Evolutionary conservation across 257 asterid genomes (phyloP).

Genomic region (Solanum tarapatanum): DNA sequence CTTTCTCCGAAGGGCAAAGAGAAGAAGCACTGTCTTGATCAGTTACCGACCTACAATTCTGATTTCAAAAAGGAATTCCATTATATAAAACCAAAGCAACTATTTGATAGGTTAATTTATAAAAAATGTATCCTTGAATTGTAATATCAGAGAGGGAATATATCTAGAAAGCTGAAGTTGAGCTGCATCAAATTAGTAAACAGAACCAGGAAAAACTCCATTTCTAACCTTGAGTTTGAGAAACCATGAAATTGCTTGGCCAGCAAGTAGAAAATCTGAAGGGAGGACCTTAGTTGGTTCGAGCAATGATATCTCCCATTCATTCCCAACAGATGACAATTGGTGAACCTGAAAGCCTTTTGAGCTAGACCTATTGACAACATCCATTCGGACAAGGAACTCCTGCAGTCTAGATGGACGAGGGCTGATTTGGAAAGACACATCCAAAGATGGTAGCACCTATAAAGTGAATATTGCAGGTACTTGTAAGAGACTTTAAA

Average conservation of each 20-base stretch:
- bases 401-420: conserved; percentile 72
- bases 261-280: conserved; percentile 53
- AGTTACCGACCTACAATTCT: conserved; percentile 49
- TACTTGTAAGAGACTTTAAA: neutral
- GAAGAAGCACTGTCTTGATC: conserved; percentile 24
- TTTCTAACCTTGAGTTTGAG: conserved; percentile 83
- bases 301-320: conserved; percentile 79
- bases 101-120: neutral
- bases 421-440: conserved; percentile 65
- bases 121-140: neutral
- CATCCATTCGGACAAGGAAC: conserved; percentile 83
- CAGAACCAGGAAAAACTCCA: neutral
- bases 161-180: neutral
- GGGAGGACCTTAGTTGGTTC: conserved; percentile 46
- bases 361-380: conserved; percentile 66
- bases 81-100: conserved; percentile 1
- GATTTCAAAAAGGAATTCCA: conserved; percentile 15
- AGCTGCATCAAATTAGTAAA: neutral
- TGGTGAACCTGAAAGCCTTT: conserved; percentile 78
- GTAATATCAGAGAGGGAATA: neutral
- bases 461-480: conserved; percentile 7
- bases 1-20: conserved; percentile 16
- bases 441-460: conserved; percentile 90
- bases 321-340: conserved; percentile 71
- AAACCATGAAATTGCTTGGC: conserved; percentile 80